A percentile compares a stretch with the other conserved stretches of the same genome.
These are phyloP conservation scores for Aspergillus brunneoviolaceus DNA, from an alignment of 2,329 filamentous ascomycete species.

Conservation along the genomic window DNA sequence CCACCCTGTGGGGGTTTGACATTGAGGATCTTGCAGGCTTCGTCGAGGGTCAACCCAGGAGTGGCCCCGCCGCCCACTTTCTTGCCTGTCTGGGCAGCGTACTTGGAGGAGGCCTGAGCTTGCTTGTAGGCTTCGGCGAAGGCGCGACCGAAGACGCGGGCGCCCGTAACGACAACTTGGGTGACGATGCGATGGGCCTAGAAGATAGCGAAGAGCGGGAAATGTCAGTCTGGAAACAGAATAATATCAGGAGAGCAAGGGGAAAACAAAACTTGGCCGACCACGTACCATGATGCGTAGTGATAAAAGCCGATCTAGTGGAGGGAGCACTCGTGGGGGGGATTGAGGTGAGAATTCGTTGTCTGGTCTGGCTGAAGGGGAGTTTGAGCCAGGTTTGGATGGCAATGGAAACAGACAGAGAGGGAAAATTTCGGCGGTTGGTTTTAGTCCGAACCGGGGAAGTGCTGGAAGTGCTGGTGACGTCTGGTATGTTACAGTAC, in stretches of 20 bases:
- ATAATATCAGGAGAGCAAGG: not conserved
- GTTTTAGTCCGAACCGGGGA: slow-evolving; percentile 6
- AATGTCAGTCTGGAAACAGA: slow-evolving; percentile 1
- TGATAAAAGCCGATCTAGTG: not conserved
- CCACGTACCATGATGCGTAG: slow-evolving; percentile 12
- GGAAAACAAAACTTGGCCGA: not conserved
- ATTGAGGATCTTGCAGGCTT: slow-evolving; percentile 96
- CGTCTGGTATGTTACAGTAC: not conserved
- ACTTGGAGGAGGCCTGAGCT: slow-evolving; percentile 81
- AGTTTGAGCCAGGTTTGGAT: slow-evolving; percentile 7
- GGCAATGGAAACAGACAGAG: slow-evolving; percentile 19
- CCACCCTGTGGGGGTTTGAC: slow-evolving; percentile 83
- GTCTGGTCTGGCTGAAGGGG: not conserved
- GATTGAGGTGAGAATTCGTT: not conserved
- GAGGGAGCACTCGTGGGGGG: not conserved
- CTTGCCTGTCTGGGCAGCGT: slow-evolving; percentile 68
- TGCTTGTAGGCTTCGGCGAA: slow-evolving; percentile 95
- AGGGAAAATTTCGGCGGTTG: slow-evolving; percentile 24
- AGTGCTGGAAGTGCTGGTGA: no score
- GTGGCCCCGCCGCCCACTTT: slow-evolving; percentile 55
- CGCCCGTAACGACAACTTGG: slow-evolving; percentile 86
- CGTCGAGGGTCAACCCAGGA: slow-evolving; percentile 83
- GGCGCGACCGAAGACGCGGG: slow-evolving; percentile 87
- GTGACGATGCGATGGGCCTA: slow-evolving; percentile 94
- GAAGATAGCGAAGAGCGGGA: not conserved